phyloP scores from a whole-genome alignment of 2,329 filamentous ascomycete species.

The Xylogone sp. region DNA sequence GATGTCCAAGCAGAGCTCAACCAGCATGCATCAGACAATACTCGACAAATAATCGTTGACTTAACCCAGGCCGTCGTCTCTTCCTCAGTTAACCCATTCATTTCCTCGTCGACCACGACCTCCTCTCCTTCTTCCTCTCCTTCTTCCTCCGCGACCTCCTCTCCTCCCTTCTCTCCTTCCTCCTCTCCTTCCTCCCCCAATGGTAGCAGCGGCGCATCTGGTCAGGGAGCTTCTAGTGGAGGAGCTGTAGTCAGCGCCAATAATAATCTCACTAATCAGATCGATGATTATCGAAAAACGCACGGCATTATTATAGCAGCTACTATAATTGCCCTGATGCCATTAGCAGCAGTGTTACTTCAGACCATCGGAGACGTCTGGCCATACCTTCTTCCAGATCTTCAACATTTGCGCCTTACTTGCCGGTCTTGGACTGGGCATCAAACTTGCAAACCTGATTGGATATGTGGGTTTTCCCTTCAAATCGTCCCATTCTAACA shows the following conservation, averaged over 20 bases:
- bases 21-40: constrained; percentile 13
- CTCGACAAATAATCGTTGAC: constrained; percentile 18
- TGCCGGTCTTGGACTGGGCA: constrained; percentile 55
- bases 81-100: constrained; percentile 21
- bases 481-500: not conserved
- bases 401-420: constrained; percentile 54
- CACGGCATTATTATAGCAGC: constrained; percentile 57
- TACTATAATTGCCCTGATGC: constrained; percentile 53
- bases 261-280: not conserved
- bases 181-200: not conserved
- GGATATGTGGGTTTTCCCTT: constrained; percentile 36
- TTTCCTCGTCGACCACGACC: constrained; percentile 6
- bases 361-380: constrained; percentile 46
- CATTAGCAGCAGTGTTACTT: constrained; percentile 56
- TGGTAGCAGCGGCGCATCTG: too few relatives aligned
- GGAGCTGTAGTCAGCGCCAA: not conserved
- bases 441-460: constrained; percentile 37
- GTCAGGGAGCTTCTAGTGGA: not conserved
- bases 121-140: constrained; percentile 6
- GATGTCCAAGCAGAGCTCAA: constrained; percentile 11
- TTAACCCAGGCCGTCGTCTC: constrained; percentile 18
- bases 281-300: constrained; percentile 16
- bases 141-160: not conserved
- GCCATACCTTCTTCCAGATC: constrained; percentile 51
- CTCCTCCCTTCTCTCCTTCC: constrained; percentile 2